Conservation (phyloP, 305 asterid genomes). For the Nicotiana rustica region DNA sequence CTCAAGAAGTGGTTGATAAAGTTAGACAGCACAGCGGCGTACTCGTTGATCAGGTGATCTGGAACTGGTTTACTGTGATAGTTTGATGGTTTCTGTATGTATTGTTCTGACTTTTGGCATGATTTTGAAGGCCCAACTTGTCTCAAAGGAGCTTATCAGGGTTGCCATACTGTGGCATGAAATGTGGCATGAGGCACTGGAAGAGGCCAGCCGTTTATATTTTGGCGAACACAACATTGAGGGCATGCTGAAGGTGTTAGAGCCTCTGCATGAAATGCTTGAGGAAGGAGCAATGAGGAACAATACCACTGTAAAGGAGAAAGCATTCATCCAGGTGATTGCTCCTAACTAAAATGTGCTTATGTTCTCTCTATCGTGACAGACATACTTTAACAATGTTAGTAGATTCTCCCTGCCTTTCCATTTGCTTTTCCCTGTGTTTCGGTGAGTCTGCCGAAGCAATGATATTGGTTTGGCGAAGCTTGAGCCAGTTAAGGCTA, state of each 20-base stretch:
- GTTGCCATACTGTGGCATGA: constrained; percentile 99
- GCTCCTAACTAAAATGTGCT: constrained; percentile 27
- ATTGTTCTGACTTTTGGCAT: constrained; percentile 45
- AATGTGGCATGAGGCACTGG: constrained; percentile 99
- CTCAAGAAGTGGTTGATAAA: constrained; percentile 98
- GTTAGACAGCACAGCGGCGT: constrained; percentile 98
- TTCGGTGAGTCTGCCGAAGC: background rate
- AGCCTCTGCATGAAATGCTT: constrained; percentile 95
- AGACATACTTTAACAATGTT: constrained; percentile 19
- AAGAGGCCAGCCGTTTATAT: constrained; percentile 98
- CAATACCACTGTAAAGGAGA: constrained; percentile 90
- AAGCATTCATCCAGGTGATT: constrained; percentile 90
- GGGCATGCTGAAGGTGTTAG: constrained; percentile 95
- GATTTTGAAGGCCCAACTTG: constrained; percentile 91
- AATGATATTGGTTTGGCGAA: background rate
- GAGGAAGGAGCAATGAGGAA: constrained; percentile 91
- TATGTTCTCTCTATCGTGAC: constrained; percentile 22
- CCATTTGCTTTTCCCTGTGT: constrained; percentile 5
- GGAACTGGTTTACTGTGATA: constrained; percentile 11
- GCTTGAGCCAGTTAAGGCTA: background rate
- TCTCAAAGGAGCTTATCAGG: constrained; percentile 95
- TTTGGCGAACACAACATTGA: constrained; percentile 99
- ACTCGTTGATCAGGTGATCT: constrained; percentile 91
- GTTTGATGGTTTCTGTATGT: constrained; percentile 31
- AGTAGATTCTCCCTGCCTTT: background rate